Base-by-base conservation (phyloP, 257 asterid species). In the Solanum medicagineum region DNA sequence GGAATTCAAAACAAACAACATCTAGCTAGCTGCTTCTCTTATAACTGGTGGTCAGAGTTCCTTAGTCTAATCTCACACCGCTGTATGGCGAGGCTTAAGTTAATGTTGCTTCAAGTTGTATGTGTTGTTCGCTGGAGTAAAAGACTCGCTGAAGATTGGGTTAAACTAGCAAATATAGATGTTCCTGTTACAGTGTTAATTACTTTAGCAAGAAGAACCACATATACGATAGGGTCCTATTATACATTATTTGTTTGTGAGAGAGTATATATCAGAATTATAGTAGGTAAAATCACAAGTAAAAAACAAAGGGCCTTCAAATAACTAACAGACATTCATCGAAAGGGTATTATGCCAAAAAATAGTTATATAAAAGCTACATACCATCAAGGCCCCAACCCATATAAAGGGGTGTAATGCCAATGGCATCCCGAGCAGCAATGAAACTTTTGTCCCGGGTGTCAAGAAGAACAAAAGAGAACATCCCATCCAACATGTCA, bases 331-430 rank as follows among this genome's bases (percentile, higher is more conserved):
- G 9, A 53, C 45, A 55, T 79, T 79, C 53, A 53, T 79, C 10
- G 4, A 19, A 77, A 53, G 83, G 83, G 29, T 10, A 10, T 51
- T 77, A 26, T 29, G 62, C 82, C 45, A 53, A 79, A 77, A 20
- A 20, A 73, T 10, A 79, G 6, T 53, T 26, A 53, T 8, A 54
- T 3, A 17, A 79, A 17, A 77, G 36, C 40, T 73, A 57, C 91
- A 22, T 93, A 97, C 99, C 99, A 92, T 97, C 99, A 86, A 94
- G 98, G 70, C 99, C 99, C 99, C 99, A 95, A 55, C 99, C 99
- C 40, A 95, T 73, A 89, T 97, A 97, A 88, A 97, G 99, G 73
- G 99, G 99, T 59, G 99, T 94, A 87, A 97, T 97, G 62, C 99
- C 99, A 88, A 97, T 95, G 86, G 99, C 98, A 94, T 97, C 99